Conservation (phyloP, 306 rosid species). For the Glycine latifolia region DNA sequence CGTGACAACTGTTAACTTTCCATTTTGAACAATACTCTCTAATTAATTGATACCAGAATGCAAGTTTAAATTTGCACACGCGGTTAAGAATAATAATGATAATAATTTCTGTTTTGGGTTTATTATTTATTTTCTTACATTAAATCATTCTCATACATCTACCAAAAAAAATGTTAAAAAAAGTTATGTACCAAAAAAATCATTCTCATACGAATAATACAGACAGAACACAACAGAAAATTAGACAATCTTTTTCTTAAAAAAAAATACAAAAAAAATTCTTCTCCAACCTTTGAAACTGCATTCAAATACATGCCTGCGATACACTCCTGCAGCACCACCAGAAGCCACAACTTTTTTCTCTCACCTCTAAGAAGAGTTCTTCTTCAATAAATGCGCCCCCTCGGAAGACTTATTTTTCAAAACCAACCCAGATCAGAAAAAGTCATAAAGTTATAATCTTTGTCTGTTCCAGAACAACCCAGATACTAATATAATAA, state of each 20-base stretch:
- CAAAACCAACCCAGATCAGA: slow-evolving; percentile 14
- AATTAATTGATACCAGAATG: not conserved
- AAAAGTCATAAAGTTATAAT: not conserved
- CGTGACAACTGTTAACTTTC: no score
- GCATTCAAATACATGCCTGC: slow-evolving; percentile 14
- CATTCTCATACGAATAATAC: not conserved
- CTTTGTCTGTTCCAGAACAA: slow-evolving; percentile 1
- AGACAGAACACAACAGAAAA: not conserved
- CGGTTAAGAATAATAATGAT: no score
- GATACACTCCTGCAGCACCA: slow-evolving; percentile 18
- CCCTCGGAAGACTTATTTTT: slow-evolving; percentile 18
- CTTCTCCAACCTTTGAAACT: slow-evolving; percentile 6
- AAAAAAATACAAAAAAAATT: not conserved
- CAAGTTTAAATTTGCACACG: slow-evolving; percentile 8
- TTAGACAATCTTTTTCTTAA: no score
- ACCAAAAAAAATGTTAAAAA: no score
- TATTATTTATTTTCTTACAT: not conserved
- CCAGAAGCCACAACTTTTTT: slow-evolving; percentile 1
- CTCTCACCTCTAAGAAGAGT: not conserved
- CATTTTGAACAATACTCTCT: no score
- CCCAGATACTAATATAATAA: not conserved
- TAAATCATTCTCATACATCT: not conserved
- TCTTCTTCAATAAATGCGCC: slow-evolving; percentile 27
- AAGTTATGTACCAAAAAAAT: no score
- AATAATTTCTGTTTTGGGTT: not conserved